Evolutionary conservation across 179 eudicot species (phyloP).

Genomic region (Spergularia azorica): DNA sequence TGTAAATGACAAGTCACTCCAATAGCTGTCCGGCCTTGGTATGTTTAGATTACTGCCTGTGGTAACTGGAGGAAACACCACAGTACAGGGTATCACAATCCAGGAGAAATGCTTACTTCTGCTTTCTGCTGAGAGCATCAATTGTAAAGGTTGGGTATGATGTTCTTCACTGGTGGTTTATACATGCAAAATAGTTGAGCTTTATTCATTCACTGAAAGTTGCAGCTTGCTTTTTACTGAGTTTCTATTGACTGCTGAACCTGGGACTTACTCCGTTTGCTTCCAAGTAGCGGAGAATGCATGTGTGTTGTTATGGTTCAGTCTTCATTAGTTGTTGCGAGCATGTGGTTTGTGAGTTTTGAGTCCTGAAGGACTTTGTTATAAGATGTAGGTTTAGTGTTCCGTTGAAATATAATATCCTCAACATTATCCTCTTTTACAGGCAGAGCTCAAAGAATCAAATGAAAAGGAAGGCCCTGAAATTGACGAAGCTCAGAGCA

Average conservation of each 20-base stretch:
- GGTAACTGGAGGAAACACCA: no score
- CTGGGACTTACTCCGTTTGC: neutral
- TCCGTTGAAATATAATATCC: neutral
- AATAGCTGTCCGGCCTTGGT: no score
- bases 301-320: neutral
- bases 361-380: neutral
- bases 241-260: neutral
- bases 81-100: no score
- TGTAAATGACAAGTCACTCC: no score
- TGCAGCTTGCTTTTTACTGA: neutral
- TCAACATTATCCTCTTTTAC: conserved; percentile 18
- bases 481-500: conserved; percentile 60
- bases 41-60: no score
- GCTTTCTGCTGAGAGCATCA: no score
- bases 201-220: no score
- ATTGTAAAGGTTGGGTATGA: no score
- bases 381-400: neutral
- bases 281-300: no score
- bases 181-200: no score
- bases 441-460: conserved; percentile 61
- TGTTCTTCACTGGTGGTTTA: no score
- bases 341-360: neutral
- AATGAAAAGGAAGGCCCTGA: conserved; percentile 57
- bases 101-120: no score
- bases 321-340: neutral